Evolutionary conservation across 176 grass and related monocot species (phyloP), one percentile per base, ranked within the genome.

Genomic region (Avena atlantica): DNA sequence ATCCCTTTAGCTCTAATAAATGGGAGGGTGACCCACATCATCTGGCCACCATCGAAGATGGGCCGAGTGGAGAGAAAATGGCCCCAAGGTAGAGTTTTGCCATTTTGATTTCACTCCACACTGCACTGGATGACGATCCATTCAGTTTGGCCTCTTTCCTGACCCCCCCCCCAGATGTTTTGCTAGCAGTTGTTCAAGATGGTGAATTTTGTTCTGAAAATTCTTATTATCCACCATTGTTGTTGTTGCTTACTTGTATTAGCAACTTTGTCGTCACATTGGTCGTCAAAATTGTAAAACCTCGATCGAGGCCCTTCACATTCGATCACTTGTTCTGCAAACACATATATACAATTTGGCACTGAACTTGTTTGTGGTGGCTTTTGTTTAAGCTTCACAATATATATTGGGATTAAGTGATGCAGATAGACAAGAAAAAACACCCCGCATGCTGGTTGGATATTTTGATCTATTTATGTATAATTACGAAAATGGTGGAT

Each of bases 11-110:
- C 91, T 74, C 75, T 98, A 85, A 60, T 92, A 83, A 75, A 80
- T 20, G 91, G 93, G 76, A 93, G 90, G 84, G 86, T 94, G 58
- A 92, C 96, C n/a, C 91, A 89, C 88, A 66, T 93, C 27, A 88
- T 98, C 60, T 98, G 96, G 93, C 96, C 96, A 0, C 96, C 93
- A 3, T 85, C 81, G 14, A 95, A 91, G 88, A 92, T 93, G 21
- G 81, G 96, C 23, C 74, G 64, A 67, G n/a, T 95, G 13, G 78
- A 88, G 82, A 91, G 93, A 84, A 95, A 95, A 71, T 84, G 86
- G 60, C 86, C 65, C 8, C 67, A 90, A 81, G 84, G 76, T 53
- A 91, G 91, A 88, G 76, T 89, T 74, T 86, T 69, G 53, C 65
- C 78, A 4, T 34, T 70, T 81, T 96, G 69, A 90, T 84, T 74